Conservation (phyloP, 2,329 filamentous ascomycete genomes). For the Beauveria australis region DNA sequence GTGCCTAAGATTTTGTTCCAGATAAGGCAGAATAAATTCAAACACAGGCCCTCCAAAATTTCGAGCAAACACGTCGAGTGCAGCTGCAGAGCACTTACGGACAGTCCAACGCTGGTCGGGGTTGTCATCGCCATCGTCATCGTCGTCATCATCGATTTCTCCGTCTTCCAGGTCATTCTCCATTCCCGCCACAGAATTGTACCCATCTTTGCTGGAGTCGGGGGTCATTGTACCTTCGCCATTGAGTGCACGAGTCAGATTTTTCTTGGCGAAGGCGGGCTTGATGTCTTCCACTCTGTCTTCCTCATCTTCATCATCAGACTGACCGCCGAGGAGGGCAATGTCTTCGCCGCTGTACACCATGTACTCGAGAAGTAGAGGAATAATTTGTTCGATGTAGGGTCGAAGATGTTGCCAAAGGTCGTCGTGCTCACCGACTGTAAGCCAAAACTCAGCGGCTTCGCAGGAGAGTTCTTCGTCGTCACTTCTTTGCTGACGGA, state of each 20-base stretch:
- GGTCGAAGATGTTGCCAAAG: slow-evolving; percentile 70
- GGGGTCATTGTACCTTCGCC: slow-evolving; percentile 41
- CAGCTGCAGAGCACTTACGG: slow-evolving; percentile 92
- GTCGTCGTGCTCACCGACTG: slow-evolving; percentile 77
- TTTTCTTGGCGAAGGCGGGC: slow-evolving; percentile 76
- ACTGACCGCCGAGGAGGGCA: slow-evolving; percentile 70
- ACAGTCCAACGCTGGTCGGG: slow-evolving; percentile 93
- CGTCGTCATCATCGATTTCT: slow-evolving; percentile 71
- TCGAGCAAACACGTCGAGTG: slow-evolving; percentile 85
- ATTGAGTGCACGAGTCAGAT: slow-evolving; percentile 49
- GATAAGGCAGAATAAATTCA: slow-evolving; percentile 81
- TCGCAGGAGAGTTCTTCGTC: slow-evolving; percentile 89
- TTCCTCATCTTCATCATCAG: slow-evolving; percentile 84
- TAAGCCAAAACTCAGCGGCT: slow-evolving; percentile 95
- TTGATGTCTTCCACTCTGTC: slow-evolving; percentile 87
- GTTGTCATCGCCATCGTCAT: slow-evolving; percentile 67
- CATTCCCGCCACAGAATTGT: slow-evolving; percentile 48
- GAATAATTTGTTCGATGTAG: slow-evolving; percentile 76
- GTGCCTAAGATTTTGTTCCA: slow-evolving; percentile 83
- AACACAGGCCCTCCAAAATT: slow-evolving; percentile 87
- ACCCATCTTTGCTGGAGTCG: slow-evolving; percentile 44
- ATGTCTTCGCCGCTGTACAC: slow-evolving; percentile 94
- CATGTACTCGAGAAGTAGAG: slow-evolving; percentile 88
- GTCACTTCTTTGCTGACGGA: slow-evolving; percentile 77
- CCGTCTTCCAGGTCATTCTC: slow-evolving; percentile 77